Evolutionary conservation across 352 stramenopile species (phyloP).

Genomic region (Halophytophthora polymorphica): DNA sequence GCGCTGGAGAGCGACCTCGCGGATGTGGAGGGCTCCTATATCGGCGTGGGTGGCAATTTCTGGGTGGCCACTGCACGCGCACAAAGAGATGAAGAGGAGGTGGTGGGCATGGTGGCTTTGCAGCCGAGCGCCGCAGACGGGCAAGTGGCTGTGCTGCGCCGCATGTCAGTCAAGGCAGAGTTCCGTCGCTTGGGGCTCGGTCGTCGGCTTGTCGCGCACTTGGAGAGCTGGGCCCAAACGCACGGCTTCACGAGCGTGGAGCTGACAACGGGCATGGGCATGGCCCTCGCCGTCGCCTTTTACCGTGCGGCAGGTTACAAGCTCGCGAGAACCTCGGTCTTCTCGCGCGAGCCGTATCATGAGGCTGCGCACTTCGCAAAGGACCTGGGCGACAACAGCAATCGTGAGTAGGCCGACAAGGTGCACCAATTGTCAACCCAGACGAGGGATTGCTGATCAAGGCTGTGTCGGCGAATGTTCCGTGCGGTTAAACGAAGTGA

Average conservation of each 20-base stretch:
- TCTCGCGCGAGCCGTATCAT: constrained; percentile 18
- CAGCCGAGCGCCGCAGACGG: constrained; percentile 24
- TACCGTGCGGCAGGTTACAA: constrained; percentile 30
- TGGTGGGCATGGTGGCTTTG: constrained; percentile 34
- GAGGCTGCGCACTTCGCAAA: constrained; percentile 22
- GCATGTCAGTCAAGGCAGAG: constrained; percentile 28
- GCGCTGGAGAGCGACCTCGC: constrained; percentile 28
- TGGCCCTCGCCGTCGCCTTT: constrained; percentile 24
- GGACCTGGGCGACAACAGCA: constrained; percentile 3
- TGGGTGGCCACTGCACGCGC: constrained; percentile 23
- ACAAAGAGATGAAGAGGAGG: not conserved
- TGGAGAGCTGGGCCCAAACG: constrained; percentile 28
- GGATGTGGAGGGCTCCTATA: constrained; percentile 26
- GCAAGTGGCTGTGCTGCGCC: constrained; percentile 28
- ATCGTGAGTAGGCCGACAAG: too few species aligned
- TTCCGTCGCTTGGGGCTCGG: constrained; percentile 31
- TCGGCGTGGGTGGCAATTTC: constrained; percentile 26
- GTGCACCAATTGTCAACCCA: not conserved
- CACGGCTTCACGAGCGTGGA: constrained; percentile 21
- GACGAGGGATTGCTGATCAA: too few species aligned
- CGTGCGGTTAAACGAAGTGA: not conserved
- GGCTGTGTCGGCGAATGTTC: not conserved
- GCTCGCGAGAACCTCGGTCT: constrained; percentile 21
- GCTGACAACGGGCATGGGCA: constrained; percentile 26
- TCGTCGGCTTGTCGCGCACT: constrained; percentile 16